Evolutionary conservation across 805 yeast genomes (phyloP).

Genomic region (Yamadazyma nakazawae): DNA sequence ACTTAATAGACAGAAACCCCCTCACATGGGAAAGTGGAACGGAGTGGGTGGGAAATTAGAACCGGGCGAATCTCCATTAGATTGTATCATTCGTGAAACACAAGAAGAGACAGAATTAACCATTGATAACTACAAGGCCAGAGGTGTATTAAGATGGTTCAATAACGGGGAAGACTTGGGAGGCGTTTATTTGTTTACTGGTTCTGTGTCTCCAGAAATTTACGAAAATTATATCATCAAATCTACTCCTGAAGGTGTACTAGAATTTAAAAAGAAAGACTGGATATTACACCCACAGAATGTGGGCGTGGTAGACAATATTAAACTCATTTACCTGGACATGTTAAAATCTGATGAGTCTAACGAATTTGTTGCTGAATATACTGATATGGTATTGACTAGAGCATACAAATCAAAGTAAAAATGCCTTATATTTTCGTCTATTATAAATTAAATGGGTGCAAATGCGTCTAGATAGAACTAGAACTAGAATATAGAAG

Average conservation of each 20-base stretch:
- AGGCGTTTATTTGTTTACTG: conserved; percentile 41
- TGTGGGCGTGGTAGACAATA: conserved; percentile 40
- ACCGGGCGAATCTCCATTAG: conserved; percentile 29
- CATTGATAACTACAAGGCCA: conserved; percentile 23
- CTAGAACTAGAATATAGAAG: not conserved
- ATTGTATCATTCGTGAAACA: conserved; percentile 42
- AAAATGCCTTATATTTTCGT: conserved; percentile 1
- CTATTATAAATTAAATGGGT: not conserved
- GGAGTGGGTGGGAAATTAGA: conserved; percentile 46
- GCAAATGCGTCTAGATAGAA: not conserved
- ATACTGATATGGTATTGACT: conserved; percentile 10
- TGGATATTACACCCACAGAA: conserved; percentile 37
- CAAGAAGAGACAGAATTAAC: conserved; percentile 39
- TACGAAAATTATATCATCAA: conserved; percentile 18
- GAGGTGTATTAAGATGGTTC: conserved; percentile 39
- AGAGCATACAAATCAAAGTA: conserved; percentile 5
- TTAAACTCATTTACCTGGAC: conserved; percentile 20
- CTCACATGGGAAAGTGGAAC: conserved; percentile 49
- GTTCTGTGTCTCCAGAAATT: conserved; percentile 23
- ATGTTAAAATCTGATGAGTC: conserved; percentile 23
- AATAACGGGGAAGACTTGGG: conserved; percentile 23
- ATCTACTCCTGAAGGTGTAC: conserved; percentile 37
- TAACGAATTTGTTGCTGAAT: conserved; percentile 25
- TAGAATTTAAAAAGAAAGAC: conserved; percentile 38
- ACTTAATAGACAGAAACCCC: conserved; percentile 39